phyloP scores from a whole-genome alignment of 2,329 filamentous ascomycete genomes.

The Triangularia setosa region DNA sequence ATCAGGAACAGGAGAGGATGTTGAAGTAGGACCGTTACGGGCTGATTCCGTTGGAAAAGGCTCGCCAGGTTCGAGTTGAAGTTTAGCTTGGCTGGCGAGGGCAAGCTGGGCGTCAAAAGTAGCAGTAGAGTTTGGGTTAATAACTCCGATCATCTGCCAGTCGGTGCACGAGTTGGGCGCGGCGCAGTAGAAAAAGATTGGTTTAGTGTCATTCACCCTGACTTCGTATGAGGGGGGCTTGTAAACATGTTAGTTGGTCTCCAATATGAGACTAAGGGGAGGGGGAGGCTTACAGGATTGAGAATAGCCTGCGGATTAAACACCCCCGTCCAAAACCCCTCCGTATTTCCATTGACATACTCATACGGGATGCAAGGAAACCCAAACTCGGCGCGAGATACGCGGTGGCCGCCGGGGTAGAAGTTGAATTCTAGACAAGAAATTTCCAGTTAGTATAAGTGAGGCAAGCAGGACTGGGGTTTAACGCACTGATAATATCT shows the following conservation, averaged over 20 bases:
- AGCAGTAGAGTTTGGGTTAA: slow-evolving; percentile 60
- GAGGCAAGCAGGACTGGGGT: neutral
- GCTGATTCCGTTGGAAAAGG: slow-evolving; percentile 45
- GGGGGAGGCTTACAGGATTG: slow-evolving; percentile 38
- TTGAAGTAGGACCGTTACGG: slow-evolving; percentile 19
- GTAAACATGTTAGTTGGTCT: slow-evolving; percentile 16
- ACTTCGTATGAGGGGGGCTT: slow-evolving; percentile 42
- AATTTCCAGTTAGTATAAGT: slow-evolving; percentile 8
- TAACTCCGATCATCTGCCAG: slow-evolving; percentile 70
- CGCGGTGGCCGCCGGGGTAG: slow-evolving; percentile 60
- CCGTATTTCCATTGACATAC: slow-evolving; percentile 42
- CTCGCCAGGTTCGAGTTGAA: slow-evolving; percentile 54
- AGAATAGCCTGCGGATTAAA: slow-evolving; percentile 43
- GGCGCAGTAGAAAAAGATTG: slow-evolving; percentile 68
- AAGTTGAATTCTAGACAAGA: slow-evolving; percentile 50
- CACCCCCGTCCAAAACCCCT: slow-evolving; percentile 53
- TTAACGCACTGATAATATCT: slow-evolving; percentile 43
- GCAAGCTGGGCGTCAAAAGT: slow-evolving; percentile 46
- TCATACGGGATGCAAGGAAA: slow-evolving; percentile 63
- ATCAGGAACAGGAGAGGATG: slow-evolving; percentile 8
- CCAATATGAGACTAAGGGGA: neutral
- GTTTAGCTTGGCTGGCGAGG: slow-evolving; percentile 45
- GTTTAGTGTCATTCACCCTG: slow-evolving; percentile 56
- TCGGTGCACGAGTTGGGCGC: slow-evolving; percentile 61
- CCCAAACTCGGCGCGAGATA: slow-evolving; percentile 56